Conservation (phyloP, 805 yeast species). For the Candida montana region DNA sequence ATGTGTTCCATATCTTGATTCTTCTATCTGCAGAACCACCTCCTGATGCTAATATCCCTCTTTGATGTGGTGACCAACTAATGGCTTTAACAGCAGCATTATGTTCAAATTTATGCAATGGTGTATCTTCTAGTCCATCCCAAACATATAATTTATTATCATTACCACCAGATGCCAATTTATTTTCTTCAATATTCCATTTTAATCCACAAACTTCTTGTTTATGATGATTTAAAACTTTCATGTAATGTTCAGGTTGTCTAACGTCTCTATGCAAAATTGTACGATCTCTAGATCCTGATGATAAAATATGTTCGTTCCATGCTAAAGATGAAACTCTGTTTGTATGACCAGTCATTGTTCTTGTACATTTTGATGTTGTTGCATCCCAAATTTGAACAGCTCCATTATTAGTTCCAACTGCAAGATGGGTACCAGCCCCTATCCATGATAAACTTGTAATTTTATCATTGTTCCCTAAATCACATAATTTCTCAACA, state of each 20-base stretch:
- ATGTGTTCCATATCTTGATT: slow-evolving; percentile 88
- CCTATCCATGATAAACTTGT: slow-evolving; percentile 92
- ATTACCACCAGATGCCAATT: slow-evolving; percentile 92
- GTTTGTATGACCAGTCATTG: slow-evolving; percentile 86
- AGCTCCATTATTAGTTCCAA: slow-evolving; percentile 80
- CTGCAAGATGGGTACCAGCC: slow-evolving; percentile 88
- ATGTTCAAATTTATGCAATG: slow-evolving; percentile 78
- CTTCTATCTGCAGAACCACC: slow-evolving; percentile 95
- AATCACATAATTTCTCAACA: slow-evolving; percentile 74
- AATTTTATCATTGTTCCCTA: slow-evolving; percentile 62
- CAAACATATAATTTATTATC: slow-evolving; percentile 84
- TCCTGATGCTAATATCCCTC: slow-evolving; percentile 90
- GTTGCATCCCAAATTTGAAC: slow-evolving; percentile 96
- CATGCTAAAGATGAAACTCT: slow-evolving; percentile 88
- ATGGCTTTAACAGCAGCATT: slow-evolving; percentile 95
- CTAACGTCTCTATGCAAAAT: slow-evolving; percentile 91
- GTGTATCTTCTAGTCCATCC: slow-evolving; percentile 67
- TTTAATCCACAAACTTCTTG: slow-evolving; percentile 96
- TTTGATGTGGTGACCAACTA: slow-evolving; percentile 96
- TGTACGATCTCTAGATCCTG: slow-evolving; percentile 82
- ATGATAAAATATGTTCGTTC: slow-evolving; percentile 84
- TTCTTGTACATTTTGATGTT: slow-evolving; percentile 73
- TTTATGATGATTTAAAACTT: slow-evolving; percentile 65
- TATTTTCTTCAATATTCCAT: slow-evolving; percentile 90
- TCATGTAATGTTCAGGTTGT: slow-evolving; percentile 73